Evolutionary conservation across 2,329 filamentous ascomycete genomes (phyloP), one percentile per base, ranked within the genome.

Genomic region (Calonectria hawksworthii): DNA sequence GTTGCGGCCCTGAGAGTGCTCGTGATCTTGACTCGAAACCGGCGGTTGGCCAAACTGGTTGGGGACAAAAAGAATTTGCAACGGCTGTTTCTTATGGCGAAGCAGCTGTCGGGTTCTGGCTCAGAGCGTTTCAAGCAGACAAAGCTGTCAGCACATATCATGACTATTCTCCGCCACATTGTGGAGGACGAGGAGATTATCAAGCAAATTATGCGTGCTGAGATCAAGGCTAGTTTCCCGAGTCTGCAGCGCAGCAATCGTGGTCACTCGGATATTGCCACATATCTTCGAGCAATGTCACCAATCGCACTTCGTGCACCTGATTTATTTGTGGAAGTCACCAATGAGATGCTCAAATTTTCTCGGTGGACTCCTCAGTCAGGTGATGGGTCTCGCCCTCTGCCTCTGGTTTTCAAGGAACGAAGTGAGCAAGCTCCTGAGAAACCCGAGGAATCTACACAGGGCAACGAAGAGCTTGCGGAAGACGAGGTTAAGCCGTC

Each of bases 121-220:
- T 94, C 95, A 36, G 91, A 94, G 70, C 93, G 93, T 70, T 90
- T 99, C 13, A 89, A 87, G 75, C 88, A 90, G 51, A 88, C 87
- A 2, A 87, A 87, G 68, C 86, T 91, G 50, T 87, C 88, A 4
- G 84, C 88, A 28, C 90, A 94, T 72, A 94, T 98, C 80, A 93
- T 99, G 90, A 91, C 96, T 16, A 93, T 98, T 68, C 87, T 99
- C 54, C 93, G 98, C 51, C 97, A 99, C 82, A 93, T 99, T 77
- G 92, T 99, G 69, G 97, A 99, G 85, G 98, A 99, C 81, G 95
- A 98, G 65, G 93, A 96, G 23, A 97, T 94, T 2, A 90, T 99
- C 74, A 95, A 94, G 78, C 95, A 98, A 83, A 93, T 98, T 74
- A 98, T 99, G 94, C 91, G 94, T 67, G 94, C 93, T 34, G 96